Conservation (phyloP, 2,329 filamentous ascomycete genomes). For the Atkinsonella hypoxylon region DNA sequence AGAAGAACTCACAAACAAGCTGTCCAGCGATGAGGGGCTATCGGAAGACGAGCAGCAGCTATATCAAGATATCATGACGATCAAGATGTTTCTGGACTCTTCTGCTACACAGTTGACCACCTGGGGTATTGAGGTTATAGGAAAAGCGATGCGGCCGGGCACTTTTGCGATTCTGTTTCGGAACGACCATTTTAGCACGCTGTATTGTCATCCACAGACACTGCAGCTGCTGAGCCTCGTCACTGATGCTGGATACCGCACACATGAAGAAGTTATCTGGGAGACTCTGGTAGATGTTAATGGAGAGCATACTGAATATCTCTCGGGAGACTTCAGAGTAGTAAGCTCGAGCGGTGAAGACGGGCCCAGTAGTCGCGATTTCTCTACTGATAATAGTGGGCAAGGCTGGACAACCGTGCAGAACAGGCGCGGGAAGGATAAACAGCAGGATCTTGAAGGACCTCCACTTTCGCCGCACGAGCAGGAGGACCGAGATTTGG, state of each 20-base stretch:
- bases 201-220: slow-evolving; percentile 78
- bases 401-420: slow-evolving; percentile 46
- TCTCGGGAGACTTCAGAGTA: slow-evolving; percentile 78
- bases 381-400: slow-evolving; percentile 11
- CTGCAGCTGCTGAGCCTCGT: slow-evolving; percentile 70
- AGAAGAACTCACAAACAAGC: slow-evolving; percentile 75
- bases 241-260: slow-evolving; percentile 82
- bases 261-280: slow-evolving; percentile 89
- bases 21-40: slow-evolving; percentile 41
- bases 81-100: slow-evolving; percentile 68
- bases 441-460: slow-evolving; percentile 13
- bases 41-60: slow-evolving; percentile 62
- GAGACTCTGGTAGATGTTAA: slow-evolving; percentile 84
- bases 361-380: slow-evolving; percentile 9
- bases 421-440: slow-evolving; percentile 17
- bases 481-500: slow-evolving; percentile 77
- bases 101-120: slow-evolving; percentile 82
- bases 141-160: slow-evolving; percentile 58
- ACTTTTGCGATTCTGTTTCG: slow-evolving; percentile 85
- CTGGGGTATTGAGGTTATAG: slow-evolving; percentile 66
- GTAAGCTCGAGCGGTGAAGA: slow-evolving; percentile 45
- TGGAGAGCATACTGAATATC: slow-evolving; percentile 70
- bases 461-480: slow-evolving; percentile 34
- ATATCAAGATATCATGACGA: slow-evolving; percentile 71
- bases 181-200: slow-evolving; percentile 92